phyloP scores from a whole-genome alignment of 352 stramenopile species.

The Saprolegnia diclina region DNA sequence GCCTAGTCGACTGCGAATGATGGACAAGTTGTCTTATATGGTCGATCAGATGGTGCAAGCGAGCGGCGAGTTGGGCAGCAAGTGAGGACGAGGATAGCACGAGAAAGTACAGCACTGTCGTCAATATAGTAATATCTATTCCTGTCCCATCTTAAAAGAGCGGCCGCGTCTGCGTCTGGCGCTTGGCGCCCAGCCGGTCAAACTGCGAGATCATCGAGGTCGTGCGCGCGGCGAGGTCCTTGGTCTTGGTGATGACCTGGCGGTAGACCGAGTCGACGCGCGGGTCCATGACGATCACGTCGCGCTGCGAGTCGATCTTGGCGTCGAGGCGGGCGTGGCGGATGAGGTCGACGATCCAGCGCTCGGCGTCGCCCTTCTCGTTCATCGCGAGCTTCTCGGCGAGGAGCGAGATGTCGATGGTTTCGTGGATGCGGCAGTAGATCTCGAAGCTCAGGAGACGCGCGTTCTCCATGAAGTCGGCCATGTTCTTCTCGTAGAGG shows the following conservation, averaged over 20 bases:
- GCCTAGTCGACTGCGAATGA: neutral
- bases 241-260: conserved; percentile 97
- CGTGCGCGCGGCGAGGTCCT: conserved; percentile 91
- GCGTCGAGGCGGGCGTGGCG: conserved; percentile 94
- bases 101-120: neutral
- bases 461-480: conserved; percentile 97
- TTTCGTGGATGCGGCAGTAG: conserved; percentile 98
- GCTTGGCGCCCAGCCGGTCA: conserved; percentile 70
- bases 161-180: conserved; percentile 37
- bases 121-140: conserved; percentile 6
- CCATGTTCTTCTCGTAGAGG: conserved; percentile 92
- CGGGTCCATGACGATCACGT: conserved; percentile 96
- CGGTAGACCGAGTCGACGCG: conserved; percentile 91
- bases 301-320: conserved; percentile 97
- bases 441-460: conserved; percentile 99
- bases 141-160: conserved; percentile 4
- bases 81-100: neutral
- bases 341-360: conserved; percentile 99
- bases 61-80: no score
- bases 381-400: conserved; percentile 95
- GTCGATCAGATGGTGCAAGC: neutral
- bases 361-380: conserved; percentile 93
- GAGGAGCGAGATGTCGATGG: conserved; percentile 97
- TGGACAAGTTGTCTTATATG: no score
- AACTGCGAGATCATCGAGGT: conserved; percentile 83